Evolutionary conservation across 306 rosid genomes (phyloP).

Genomic region (Sesbania bispinosa): DNA sequence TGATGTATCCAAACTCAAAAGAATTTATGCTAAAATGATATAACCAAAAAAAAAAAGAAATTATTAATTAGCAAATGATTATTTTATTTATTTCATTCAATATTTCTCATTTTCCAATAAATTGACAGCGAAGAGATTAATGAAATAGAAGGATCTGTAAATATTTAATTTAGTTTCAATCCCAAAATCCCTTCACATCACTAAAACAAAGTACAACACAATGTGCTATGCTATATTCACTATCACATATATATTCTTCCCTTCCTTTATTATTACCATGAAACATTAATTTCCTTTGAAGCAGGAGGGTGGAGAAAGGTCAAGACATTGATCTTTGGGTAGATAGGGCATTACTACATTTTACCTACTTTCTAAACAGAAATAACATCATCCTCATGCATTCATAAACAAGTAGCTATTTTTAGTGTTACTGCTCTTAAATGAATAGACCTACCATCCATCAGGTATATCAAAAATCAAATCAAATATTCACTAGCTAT

Average conservation of each 20-base stretch:
- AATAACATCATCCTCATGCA: not conserved
- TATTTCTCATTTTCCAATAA: not conserved
- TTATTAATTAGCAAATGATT: no score
- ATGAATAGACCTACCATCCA: conserved; percentile 26
- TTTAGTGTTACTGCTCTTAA: conserved; percentile 15
- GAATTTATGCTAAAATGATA: no score
- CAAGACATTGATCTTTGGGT: not conserved
- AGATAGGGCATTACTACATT: not conserved
- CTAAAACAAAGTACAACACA: no score
- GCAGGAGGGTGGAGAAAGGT: conserved; percentile 5
- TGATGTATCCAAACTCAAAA: no score
- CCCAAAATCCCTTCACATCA: no score
- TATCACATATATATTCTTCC: not conserved
- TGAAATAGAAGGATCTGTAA: no score
- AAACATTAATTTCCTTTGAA: conserved; percentile 10
- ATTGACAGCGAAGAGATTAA: not conserved
- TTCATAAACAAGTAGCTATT: not conserved
- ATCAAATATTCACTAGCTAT: conserved; percentile 1
- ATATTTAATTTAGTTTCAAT: no score
- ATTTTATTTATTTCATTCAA: not conserved
- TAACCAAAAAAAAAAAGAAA: no score
- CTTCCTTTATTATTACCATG: not conserved
- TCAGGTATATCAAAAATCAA: not conserved
- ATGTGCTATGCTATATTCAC: no score
- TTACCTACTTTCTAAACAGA: not conserved